Conservation (phyloP, 768 basidiomycete genomes). For the Xerocomellus amylosporus region DNA sequence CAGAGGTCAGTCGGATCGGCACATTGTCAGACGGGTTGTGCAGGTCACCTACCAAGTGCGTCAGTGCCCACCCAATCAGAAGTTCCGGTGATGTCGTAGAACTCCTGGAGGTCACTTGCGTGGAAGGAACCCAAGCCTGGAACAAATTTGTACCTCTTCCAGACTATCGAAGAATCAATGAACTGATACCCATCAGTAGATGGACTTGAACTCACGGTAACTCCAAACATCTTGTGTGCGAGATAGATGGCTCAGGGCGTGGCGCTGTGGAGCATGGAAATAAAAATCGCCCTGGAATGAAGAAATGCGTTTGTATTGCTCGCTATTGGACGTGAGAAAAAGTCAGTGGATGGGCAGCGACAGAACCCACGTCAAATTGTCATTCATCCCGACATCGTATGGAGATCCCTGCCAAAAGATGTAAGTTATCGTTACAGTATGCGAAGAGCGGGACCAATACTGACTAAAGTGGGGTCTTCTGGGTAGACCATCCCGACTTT, state of each 20-base stretch:
- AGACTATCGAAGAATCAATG: slow-evolving; percentile 1
- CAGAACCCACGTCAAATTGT: slow-evolving; percentile 7
- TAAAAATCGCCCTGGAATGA: slow-evolving; percentile 18
- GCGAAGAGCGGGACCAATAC: neutral
- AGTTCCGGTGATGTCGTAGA: slow-evolving; percentile 6
- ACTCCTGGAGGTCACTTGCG: slow-evolving; percentile 15
- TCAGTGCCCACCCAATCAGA: slow-evolving; percentile 15
- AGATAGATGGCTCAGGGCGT: slow-evolving; percentile 8
- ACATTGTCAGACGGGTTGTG: no score
- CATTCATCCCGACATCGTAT: slow-evolving; percentile 25
- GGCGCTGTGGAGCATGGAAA: slow-evolving; percentile 9
- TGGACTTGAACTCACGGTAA: slow-evolving; percentile 1
- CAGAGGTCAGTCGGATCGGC: neutral
- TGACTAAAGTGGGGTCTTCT: slow-evolving; percentile 1
- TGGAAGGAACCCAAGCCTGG: slow-evolving; percentile 19
- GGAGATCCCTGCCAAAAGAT: slow-evolving; percentile 23
- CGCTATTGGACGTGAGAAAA: neutral
- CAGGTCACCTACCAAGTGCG: slow-evolving; percentile 4
- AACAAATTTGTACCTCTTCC: slow-evolving; percentile 15
- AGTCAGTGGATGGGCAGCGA: neutral
- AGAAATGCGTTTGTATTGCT: slow-evolving; percentile 1
- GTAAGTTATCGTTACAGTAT: neutral
- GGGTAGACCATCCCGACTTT: slow-evolving; percentile 3
- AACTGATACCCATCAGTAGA: no score
- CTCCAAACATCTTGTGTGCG: slow-evolving; percentile 14